Evolutionary conservation across 2,329 filamentous ascomycete species (phyloP).

Genomic region (Monilinia vaccinii-corymbosi): DNA sequence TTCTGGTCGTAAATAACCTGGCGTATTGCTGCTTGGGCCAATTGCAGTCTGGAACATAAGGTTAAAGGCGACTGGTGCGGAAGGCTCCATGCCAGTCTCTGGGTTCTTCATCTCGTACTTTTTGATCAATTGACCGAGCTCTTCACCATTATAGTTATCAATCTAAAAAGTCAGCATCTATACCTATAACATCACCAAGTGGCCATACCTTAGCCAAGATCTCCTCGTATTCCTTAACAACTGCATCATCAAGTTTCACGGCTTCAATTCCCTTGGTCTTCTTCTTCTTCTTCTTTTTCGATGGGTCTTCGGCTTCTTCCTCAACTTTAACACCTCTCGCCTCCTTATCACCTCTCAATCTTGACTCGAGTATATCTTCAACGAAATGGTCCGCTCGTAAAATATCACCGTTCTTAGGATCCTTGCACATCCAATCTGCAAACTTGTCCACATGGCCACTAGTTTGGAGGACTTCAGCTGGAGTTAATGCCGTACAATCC

Average conservation of each 20-base stretch:
- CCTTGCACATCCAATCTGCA: slow-evolving; percentile 94
- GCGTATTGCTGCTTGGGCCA: slow-evolving; percentile 79
- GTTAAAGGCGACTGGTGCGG: slow-evolving; percentile 85
- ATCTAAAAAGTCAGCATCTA: slow-evolving; percentile 41
- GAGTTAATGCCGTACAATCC: slow-evolving; percentile 85
- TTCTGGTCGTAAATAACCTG: slow-evolving; percentile 83
- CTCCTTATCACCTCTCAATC: slow-evolving; percentile 85
- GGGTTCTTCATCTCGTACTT: slow-evolving; percentile 92
- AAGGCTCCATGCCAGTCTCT: slow-evolving; percentile 64
- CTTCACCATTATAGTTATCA: slow-evolving; percentile 85
- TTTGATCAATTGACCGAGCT: slow-evolving; percentile 78
- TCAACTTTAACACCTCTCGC: slow-evolving; percentile 76
- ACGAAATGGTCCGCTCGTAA: slow-evolving; percentile 94
- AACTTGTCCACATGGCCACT: slow-evolving; percentile 97
- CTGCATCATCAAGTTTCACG: slow-evolving; percentile 76
- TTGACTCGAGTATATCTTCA: slow-evolving; percentile 80
- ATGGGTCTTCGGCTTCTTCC: slow-evolving; percentile 61
- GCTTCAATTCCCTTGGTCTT: slow-evolving; percentile 70
- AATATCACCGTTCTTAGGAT: slow-evolving; percentile 95
- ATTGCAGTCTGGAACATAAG: slow-evolving; percentile 98
- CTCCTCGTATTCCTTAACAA: slow-evolving; percentile 86
- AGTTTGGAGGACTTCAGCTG: slow-evolving; percentile 88
- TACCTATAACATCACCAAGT: neutral
- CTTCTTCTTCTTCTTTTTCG: slow-evolving; percentile 90
- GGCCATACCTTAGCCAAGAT: slow-evolving; percentile 58